Conservation (phyloP, 1,139 yeast genomes). For the Candida freyschussii region DNA sequence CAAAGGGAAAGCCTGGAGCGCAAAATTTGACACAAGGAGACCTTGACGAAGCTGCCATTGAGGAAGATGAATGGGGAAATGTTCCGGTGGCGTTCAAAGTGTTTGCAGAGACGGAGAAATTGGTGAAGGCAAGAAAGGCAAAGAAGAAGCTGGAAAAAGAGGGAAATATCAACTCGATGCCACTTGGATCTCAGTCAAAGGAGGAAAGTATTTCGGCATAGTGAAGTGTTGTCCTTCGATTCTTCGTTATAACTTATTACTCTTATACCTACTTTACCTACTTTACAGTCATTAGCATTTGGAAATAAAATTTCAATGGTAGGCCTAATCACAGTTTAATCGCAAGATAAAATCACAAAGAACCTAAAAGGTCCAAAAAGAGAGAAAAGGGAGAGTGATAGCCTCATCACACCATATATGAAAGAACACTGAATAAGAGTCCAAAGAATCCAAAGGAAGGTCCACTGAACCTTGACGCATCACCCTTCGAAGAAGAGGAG, state of each 20-base stretch:
- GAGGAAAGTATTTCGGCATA: neutral
- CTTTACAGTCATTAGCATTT: too few relatives aligned
- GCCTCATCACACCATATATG: too few relatives aligned
- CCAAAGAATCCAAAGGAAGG: constrained; percentile 1
- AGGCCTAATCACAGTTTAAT: too few relatives aligned
- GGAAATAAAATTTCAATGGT: too few relatives aligned
- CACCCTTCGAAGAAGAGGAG: constrained; percentile 15
- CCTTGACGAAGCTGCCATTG: constrained; percentile 28
- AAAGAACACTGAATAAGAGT: too few relatives aligned
- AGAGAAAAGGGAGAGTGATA: too few relatives aligned
- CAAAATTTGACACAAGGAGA: constrained; percentile 25
- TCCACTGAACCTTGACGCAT: constrained; percentile 4
- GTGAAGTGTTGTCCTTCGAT: too few relatives aligned
- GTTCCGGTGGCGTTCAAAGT: constrained; percentile 75
- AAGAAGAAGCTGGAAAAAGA: constrained; percentile 18
- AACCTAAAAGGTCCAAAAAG: too few relatives aligned
- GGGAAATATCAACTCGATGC: constrained; percentile 11
- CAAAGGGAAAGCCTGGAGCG: constrained; percentile 31
- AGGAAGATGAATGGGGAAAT: constrained; percentile 54
- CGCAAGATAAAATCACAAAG: too few relatives aligned
- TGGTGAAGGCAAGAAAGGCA: constrained; percentile 41
- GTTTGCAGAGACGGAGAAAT: constrained; percentile 79
- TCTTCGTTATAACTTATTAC: too few relatives aligned
- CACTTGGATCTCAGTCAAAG: neutral
- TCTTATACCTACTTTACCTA: too few relatives aligned